A percentile compares a stretch with the other conserved stretches of the same genome.
Evolutionary conservation across 139 green algal genomes (phyloP).

Genomic region (Tetraselmis striata): DNA sequence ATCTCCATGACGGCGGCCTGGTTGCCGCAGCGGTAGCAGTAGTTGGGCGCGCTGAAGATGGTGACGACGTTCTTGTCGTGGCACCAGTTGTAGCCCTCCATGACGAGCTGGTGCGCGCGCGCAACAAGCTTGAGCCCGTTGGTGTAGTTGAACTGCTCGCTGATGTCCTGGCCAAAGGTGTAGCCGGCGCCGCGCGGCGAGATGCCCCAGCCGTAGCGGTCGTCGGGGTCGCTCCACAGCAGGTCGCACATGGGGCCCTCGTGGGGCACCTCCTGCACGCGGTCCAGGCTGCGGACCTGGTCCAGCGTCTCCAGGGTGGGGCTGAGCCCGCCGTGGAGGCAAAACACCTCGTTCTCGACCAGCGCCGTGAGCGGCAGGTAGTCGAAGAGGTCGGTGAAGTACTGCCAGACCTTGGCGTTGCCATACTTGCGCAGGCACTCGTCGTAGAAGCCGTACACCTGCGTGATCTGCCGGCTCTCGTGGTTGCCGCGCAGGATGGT

Average conservation of each 20-base stretch:
- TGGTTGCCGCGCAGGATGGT: constrained; percentile 98
- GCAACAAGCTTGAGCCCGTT: constrained; percentile 93
- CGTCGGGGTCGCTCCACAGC: constrained; percentile 96
- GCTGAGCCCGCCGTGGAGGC: constrained; percentile 90
- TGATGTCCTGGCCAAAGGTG: constrained; percentile 98
- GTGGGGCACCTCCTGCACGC: constrained; percentile 93
- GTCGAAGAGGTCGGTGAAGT: constrained; percentile 99
- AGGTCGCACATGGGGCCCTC: constrained; percentile 99
- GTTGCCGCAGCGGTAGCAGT: constrained; percentile 96
- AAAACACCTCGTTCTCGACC: constrained; percentile 94
- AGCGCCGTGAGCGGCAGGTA: constrained; percentile 95
- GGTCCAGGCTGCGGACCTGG: constrained; percentile 86
- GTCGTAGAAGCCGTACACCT: constrained; percentile 99
- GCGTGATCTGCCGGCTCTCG: constrained; percentile 96
- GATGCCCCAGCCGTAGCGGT: constrained; percentile 96
- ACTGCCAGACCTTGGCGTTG: constrained; percentile 95
- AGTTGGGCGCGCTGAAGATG: constrained; percentile 98
- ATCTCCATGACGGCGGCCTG: constrained; percentile 98
- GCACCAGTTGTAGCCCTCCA: constrained; percentile 95
- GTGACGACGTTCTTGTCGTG: constrained; percentile 97
- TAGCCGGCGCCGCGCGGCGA: constrained; percentile 94
- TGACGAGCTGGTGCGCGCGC: constrained; percentile 97
- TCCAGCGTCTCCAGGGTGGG: constrained; percentile 95
- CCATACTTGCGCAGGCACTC: constrained; percentile 99
- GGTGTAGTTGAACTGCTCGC: constrained; percentile 96